Evolutionary conservation across 2,329 filamentous ascomycete genomes (phyloP).

Genomic region (Penicillium sp.): DNA sequence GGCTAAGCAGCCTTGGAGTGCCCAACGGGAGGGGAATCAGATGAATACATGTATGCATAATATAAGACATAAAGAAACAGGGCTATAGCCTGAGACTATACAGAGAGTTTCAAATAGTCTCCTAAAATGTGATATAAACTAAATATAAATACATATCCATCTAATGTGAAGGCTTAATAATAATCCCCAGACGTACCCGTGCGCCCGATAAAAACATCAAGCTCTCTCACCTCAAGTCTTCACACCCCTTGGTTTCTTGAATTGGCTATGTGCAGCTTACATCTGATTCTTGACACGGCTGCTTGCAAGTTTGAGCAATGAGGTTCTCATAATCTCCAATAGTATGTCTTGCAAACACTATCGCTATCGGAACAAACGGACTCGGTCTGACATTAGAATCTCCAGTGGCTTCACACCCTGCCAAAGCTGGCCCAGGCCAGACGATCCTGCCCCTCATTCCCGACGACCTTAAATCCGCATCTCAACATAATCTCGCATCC

Average conservation of each 20-base stretch:
- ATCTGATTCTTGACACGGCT: not conserved
- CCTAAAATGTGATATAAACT: not conserved
- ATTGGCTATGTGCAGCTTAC: constrained; percentile 5
- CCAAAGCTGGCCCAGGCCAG: constrained; percentile 40
- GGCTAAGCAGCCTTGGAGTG: not conserved
- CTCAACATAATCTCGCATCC: constrained; percentile 39
- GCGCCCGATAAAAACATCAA: constrained; percentile 12
- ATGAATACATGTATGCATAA: not conserved
- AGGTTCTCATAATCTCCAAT: not conserved
- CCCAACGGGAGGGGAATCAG: not conserved
- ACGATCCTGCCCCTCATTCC: constrained; percentile 41
- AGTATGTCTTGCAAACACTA: constrained; percentile 1
- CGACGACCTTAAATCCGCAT: constrained; percentile 37
- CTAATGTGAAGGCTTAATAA: constrained; percentile 9
- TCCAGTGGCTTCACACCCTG: constrained; percentile 38
- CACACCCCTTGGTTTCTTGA: constrained; percentile 1
- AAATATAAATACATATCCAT: not conserved
- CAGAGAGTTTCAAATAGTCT: not conserved
- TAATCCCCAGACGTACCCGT: constrained; percentile 4
- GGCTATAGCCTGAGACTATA: not conserved
- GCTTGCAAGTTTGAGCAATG: constrained; percentile 2
- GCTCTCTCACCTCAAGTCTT: not conserved
- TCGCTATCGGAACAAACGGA: constrained; percentile 3
- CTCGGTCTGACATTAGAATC: constrained; percentile 7
- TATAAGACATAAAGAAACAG: not conserved